phyloP scores from a whole-genome alignment of 805 yeast genomes.

The Kuraishia hungarica region DNA sequence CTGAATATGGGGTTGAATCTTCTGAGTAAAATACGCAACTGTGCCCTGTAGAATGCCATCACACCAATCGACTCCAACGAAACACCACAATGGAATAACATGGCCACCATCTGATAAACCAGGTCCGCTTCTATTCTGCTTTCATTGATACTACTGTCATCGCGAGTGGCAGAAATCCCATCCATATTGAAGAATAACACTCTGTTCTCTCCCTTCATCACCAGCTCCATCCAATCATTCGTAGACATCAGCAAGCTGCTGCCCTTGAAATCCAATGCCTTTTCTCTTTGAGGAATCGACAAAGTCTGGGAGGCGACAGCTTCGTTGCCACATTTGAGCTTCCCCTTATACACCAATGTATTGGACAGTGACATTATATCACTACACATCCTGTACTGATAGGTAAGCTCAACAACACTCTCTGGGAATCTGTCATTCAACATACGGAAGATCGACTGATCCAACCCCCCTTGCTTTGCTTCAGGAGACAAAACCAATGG shows the following conservation, averaged over 20 bases:
- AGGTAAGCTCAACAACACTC: conserved; percentile 65
- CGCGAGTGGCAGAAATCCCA: conserved; percentile 47
- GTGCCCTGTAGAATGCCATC: conserved; percentile 85
- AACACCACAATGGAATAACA: conserved; percentile 54
- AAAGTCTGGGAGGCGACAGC: conserved; percentile 54
- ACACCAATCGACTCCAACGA: conserved; percentile 60
- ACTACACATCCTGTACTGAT: conserved; percentile 87
- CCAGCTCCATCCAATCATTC: conserved; percentile 44
- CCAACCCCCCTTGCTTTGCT: conserved; percentile 60
- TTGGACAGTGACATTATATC: conserved; percentile 85
- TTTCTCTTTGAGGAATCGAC: conserved; percentile 32
- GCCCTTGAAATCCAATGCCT: conserved; percentile 14
- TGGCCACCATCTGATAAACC: conserved; percentile 52
- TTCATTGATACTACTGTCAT: conserved; percentile 51
- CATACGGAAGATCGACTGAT: conserved; percentile 66
- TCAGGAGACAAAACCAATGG: conserved; percentile 70
- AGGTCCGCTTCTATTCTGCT: conserved; percentile 68
- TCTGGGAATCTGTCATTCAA: conserved; percentile 68
- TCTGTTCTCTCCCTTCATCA: conserved; percentile 43
- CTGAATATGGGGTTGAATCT: conserved; percentile 19
- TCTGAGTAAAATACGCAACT: conserved; percentile 41
- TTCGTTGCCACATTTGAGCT: conserved; percentile 66
- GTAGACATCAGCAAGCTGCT: conserved; percentile 4
- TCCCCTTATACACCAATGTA: conserved; percentile 64
- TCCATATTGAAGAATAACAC: conserved; percentile 85